Conservation (phyloP, 306 rosid species). For the Abrus precatorius region DNA sequence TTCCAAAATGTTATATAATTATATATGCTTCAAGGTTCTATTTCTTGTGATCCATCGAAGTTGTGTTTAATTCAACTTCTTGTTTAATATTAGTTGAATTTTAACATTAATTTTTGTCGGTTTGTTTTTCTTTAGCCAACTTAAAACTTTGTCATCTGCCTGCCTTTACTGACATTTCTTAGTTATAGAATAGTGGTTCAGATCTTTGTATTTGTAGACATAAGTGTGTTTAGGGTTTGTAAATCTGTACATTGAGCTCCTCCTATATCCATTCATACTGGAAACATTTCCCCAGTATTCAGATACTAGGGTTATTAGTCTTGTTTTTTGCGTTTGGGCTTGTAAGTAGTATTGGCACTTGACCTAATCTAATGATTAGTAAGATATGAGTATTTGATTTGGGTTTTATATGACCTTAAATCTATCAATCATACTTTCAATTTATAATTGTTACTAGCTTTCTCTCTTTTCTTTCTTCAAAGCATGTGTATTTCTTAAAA, state of each 20-base stretch:
- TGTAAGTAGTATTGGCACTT: neutral
- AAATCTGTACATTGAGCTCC: conserved; percentile 14
- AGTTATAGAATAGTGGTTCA: neutral
- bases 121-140: conserved; percentile 17
- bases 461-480: neutral
- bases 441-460: neutral
- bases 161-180: neutral
- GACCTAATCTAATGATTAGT: neutral
- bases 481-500: neutral
- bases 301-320: neutral
- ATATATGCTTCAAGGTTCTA: neutral
- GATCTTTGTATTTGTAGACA: neutral
- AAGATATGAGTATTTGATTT: neutral
- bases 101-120: neutral
- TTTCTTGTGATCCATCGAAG: conserved; percentile 26
- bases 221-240: neutral
- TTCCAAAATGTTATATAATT: conserved; percentile 27
- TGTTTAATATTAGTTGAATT: conserved; percentile 2
- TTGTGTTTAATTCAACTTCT: conserved; percentile 19
- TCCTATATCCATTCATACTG: neutral
- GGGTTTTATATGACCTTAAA: neutral
- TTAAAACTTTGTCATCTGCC: neutral
- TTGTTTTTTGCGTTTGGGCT: conserved; percentile 12
- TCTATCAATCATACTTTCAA: neutral
- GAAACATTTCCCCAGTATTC: neutral